A percentile compares a stretch with the other conserved stretches of the same genome.
Evolutionary conservation across 73 alveolate genomes (phyloP).

Genomic region (Paramecium tetraurelia): DNA sequence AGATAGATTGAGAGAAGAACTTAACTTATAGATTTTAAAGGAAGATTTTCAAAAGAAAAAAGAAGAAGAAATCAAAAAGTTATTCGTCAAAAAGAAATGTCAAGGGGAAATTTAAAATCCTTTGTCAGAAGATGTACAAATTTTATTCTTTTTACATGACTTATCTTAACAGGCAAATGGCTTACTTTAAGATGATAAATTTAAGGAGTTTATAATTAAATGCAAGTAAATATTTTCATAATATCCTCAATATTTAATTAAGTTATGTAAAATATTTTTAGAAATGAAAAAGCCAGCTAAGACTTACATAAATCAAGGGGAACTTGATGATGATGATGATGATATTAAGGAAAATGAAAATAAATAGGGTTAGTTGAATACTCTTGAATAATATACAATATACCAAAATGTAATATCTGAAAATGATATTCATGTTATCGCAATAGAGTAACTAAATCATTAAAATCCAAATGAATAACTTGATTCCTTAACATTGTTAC

Average conservation of each 20-base stretch:
- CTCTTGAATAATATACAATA: not conserved
- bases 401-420: not conserved
- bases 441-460: not conserved
- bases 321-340: not conserved
- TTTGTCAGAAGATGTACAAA: not conserved
- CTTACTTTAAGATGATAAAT: not conserved
- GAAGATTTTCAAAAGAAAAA: not conserved
- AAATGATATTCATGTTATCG: not conserved
- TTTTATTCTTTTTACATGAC: not conserved
- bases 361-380: not conserved
- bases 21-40: not conserved
- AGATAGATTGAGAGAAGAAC: not conserved
- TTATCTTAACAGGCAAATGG: not conserved
- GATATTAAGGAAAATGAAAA: not conserved
- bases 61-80: not conserved
- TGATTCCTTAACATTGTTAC: not conserved
- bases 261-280: not conserved
- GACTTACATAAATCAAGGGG: not conserved
- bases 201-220: not conserved
- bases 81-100: not conserved
- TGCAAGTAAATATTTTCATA: not conserved
- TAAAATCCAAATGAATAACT: not conserved
- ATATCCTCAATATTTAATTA: not conserved
- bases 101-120: not conserved
- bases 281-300: constrained; percentile 3